Base-by-base conservation (phyloP, 805 yeast genomes). In the Saturnispora halmiae region DNA sequence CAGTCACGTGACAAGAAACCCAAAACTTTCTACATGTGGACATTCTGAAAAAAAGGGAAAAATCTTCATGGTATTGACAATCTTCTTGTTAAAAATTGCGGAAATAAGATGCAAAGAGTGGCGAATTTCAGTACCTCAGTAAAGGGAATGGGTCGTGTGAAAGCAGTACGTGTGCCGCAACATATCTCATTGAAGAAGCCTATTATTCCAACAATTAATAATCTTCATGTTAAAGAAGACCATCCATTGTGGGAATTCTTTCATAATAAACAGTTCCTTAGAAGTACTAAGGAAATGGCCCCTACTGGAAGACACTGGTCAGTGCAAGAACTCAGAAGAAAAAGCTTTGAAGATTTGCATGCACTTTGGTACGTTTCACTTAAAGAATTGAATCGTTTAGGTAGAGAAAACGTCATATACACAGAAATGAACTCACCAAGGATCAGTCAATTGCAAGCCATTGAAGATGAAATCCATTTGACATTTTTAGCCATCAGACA, bases 231-330 rank as follows among this genome's bases (percentile, higher is more conserved):
- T 26, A 72, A 77, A 11, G 90, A 81, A 4, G 82, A 82, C 58
- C 98, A 92, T 62, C 98, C 97, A 24, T 69, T 92, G 48, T 92
- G 96, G 95, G 88, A 83, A 52, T 92, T 92, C 59, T 92, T 90
- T 65, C 56, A 58, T 48, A 72, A 82, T 30, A 69, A 77, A 43
- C 67, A 71, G 52, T 75, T 78, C 45, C 63, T 82, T 45, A 73
- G 96, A 51, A 57, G 67, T 2, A 61, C 71, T 3, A 73, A 68
- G 2, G 83, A 79, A 18, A 53, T 77, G 22, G 66, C 72, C 38
- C 56, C 60, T 22, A 63, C 66, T 8, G 79, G 92, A 13, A 72
- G 95, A 52, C 66, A 92, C 4, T 92, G 98, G 98, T 64, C 81
- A 5, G 69, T 87, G 40, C 81, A 86, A 4, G 97, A 90, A 58